Evolutionary conservation across 768 basidiomycete genomes (phyloP), one percentile per base, ranked within the genome.

Genomic region (Agaricus blazei): DNA sequence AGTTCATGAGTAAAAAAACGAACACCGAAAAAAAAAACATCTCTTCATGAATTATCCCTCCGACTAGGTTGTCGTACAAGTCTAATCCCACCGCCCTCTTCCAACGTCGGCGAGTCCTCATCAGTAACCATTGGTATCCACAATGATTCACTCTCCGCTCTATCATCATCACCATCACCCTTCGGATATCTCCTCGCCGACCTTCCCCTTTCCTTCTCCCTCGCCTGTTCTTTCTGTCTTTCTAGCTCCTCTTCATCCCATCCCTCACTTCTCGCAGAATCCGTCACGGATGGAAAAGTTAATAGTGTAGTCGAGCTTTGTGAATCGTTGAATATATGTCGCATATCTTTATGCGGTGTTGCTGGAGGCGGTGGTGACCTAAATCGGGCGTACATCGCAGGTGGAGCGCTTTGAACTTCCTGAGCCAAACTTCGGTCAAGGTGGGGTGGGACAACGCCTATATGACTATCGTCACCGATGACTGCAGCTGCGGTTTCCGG

Each of bases 111-210:
- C 36, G 51, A 55, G n/a, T 65, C 68, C 4, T 64, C 66, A 26
- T 59, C 58, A n/a, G 65, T 68, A 43, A 38, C 50, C 28, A 66
- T 65, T 31, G 54, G 57, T 23, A 67, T 66, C 79, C 79, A 83
- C 52, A 88, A 61, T 48, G 82, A 76, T 50, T 78, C 65, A 52
- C 81, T 82, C 69, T 88, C 86, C 54, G 87, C 86, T 48, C 66
- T 64, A 51, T 88, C 86, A 61, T 83, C 81, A 3, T 76, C 74
- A 0, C 73, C 76, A 26, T 62, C 67, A n/a, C 74, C 77, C 51
- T 72, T 74, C 3, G 79, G 79, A 56, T 84, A 82, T 42, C 69
- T 71, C 64, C 75, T 72, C 47, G 70, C 67, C 28, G 72, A 68
- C 58, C 75, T 68, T 28, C 71, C 66, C 41, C 65, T 62, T 26